Evolutionary conservation across 805 yeast genomes (phyloP).

Genomic region (Wickerhamiella azymoides): DNA sequence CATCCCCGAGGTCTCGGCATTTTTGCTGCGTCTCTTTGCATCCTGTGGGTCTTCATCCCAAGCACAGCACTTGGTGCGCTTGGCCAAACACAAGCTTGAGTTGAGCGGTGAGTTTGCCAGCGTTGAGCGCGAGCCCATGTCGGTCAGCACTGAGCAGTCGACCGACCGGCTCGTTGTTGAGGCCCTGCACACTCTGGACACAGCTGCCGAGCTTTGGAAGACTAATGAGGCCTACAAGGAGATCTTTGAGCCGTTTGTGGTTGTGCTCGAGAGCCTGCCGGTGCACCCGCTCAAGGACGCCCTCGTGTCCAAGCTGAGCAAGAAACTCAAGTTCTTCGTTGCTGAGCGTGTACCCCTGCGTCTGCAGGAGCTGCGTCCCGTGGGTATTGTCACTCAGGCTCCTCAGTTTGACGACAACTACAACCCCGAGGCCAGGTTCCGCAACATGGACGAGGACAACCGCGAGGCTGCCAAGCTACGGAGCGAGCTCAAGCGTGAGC

Average conservation of each 20-base stretch:
- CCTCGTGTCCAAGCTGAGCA: conserved; percentile 31
- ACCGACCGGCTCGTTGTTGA: conserved; percentile 12
- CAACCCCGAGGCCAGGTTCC: conserved; percentile 88
- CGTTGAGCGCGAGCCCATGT: conserved; percentile 20
- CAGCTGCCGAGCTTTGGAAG: conserved; percentile 22
- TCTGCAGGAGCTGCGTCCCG: conserved; percentile 69
- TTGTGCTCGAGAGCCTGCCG: conserved; percentile 20
- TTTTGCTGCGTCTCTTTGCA: conserved; percentile 25
- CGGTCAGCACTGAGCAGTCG: not conserved
- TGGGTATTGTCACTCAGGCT: conserved; percentile 70
- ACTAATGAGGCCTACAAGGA: conserved; percentile 21
- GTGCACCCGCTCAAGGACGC: conserved; percentile 4
- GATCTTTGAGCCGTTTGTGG: conserved; percentile 17
- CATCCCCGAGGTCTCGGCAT: conserved; percentile 62
- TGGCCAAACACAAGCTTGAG: not conserved
- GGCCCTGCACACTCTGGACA: conserved; percentile 9
- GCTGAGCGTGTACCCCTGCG: conserved; percentile 54
- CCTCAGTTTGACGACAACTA: conserved; percentile 93
- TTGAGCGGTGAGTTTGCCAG: conserved; percentile 1
- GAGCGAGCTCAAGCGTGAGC: conserved; percentile 80
- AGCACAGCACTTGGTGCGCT: conserved; percentile 6
- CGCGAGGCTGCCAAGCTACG: conserved; percentile 73
- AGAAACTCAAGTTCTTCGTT: conserved; percentile 34
- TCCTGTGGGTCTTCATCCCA: conserved; percentile 8
- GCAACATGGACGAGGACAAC: conserved; percentile 69